Base-by-base conservation (phyloP, 2,329 filamentous ascomycete species). In the Akanthomyces lecanii region DNA sequence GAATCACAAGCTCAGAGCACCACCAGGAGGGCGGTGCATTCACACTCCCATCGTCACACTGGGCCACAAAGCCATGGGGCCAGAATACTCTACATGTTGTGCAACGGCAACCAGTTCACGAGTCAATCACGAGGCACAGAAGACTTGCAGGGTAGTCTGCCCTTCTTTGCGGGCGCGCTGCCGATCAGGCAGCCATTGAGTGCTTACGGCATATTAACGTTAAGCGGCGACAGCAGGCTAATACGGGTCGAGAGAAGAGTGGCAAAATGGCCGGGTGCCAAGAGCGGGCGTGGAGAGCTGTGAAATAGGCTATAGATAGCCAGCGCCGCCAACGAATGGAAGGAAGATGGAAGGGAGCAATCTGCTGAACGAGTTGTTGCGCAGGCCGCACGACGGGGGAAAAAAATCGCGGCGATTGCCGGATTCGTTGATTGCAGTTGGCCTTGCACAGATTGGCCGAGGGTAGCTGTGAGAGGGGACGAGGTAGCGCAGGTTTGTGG, bases 141-240 rank as follows among this genome's bases (percentile, higher is more conserved):
- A 2, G 44, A 40, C 44, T 18, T 45, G 23, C 57, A 53, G 5
- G 23, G 38, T 40, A 25, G 23, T 14, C 25, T 60, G 23, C 23
- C 33, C 10, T 21, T 28, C 8, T 36, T 53, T 11, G 18, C n/a
- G 12, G 23, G 36, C 25, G 57, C 45, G 47, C 47, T 6, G 58
- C 58, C 44, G 58, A 61, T 53, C 36, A 61, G 16, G 25, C 57
- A 36, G 36, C 58, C 18, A 25, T 40, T 52, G 48, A n/a, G 23
- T 16, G n/a, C 38, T 36, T 50, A 59, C 36, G 30, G 23, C 40
- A 30, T 57, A 33, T 47, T 5, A 21, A 21, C 21, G 21, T 21
- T 21, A 11, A 57, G 28, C 25, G 18, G 23, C 38, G 18, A 57
- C 33, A 42, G 28, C 40, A 57, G 25, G 52, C 33, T 36, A 36